Evolutionary conservation across 2,329 filamentous ascomycete species (phyloP).

Genomic region (Paecilomyces variotii): DNA sequence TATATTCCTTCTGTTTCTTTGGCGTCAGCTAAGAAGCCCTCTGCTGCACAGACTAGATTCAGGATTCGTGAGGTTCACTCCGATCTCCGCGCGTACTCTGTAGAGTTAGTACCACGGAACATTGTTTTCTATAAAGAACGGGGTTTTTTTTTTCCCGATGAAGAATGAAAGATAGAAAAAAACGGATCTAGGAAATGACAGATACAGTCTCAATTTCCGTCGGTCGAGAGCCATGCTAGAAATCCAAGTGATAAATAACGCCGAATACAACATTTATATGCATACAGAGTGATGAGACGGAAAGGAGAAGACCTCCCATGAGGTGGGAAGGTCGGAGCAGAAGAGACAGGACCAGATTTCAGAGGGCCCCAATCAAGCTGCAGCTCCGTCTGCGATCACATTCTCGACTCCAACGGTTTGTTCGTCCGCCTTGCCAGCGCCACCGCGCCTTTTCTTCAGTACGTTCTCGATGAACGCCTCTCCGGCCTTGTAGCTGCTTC

Average conservation of each 20-base stretch:
- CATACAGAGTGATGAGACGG: background rate
- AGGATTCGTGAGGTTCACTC: background rate
- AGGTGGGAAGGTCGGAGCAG: background rate
- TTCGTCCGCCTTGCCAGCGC: slow-evolving; percentile 18
- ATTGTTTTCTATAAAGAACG: background rate
- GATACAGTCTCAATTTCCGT: background rate
- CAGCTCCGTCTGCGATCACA: slow-evolving; percentile 17
- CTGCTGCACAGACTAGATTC: background rate
- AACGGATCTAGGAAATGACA: background rate
- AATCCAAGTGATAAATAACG: background rate
- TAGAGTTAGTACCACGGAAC: background rate
- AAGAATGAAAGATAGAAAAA: background rate
- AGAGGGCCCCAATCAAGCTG: slow-evolving; percentile 14
- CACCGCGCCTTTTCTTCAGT: slow-evolving; percentile 62
- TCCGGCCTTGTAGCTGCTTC: slow-evolving; percentile 94
- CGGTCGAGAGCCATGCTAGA: background rate
- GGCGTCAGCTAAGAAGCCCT: background rate
- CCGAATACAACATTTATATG: background rate
- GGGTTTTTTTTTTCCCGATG: too few relatives aligned
- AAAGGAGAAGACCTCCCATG: background rate
- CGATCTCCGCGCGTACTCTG: background rate
- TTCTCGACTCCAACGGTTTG: slow-evolving; percentile 16
- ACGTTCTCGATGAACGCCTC: slow-evolving; percentile 99
- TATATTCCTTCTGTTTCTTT: too few relatives aligned
- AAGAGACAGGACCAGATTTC: background rate